Base-by-base conservation (phyloP, 208 protist species). In the Leptomonas pyrrhocoris region DNA sequence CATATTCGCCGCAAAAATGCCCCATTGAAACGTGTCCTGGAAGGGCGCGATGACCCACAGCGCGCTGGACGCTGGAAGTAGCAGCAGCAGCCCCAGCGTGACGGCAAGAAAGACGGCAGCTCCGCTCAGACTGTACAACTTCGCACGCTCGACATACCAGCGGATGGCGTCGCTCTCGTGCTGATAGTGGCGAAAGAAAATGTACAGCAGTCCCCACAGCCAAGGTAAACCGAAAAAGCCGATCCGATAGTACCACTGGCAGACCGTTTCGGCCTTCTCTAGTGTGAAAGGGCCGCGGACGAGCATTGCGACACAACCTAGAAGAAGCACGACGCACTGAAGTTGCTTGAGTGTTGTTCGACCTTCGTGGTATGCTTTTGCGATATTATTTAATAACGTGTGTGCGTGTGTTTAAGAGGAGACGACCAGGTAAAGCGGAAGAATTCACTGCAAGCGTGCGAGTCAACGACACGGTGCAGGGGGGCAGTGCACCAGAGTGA, bases 31-130 rank as follows among this genome's bases (percentile, higher is more conserved):
- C 0, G 54, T 61, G 31, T 61, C 49, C 36, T 72, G 66, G 43
- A 67, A 72, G 4, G 75, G 75, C 30, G 75, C 63, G 38, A 80
- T 74, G 25, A 80, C 59, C 75, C 75, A 80, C 25, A 74, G 27
- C 15, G 45, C 13, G 34, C 68, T 80, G 11, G 59, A 42, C 7
- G 62, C 48, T 16, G 75, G 75, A 19, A 75, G 49, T 25, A n/a
- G 30, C 5, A 68, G 36, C 8, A 72, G 50, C 15, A 74, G 28
- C 18, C 16, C 36, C 19, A 63, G 2, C 25, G 60, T 67, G 48
- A 71, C 0, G 12, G 19, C 48, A 2, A 75, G 38, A 48, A 68
- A 66, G 19, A 72, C 23, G 9, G 28, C 28, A 8, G 36, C 43
- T 12, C 45, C 69, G 0, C 25, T 19, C 0, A 80, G n/a, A 25